Evolutionary conservation across 2,329 filamentous ascomycete genomes (phyloP).

Genomic region (Fusarium papillatum): DNA sequence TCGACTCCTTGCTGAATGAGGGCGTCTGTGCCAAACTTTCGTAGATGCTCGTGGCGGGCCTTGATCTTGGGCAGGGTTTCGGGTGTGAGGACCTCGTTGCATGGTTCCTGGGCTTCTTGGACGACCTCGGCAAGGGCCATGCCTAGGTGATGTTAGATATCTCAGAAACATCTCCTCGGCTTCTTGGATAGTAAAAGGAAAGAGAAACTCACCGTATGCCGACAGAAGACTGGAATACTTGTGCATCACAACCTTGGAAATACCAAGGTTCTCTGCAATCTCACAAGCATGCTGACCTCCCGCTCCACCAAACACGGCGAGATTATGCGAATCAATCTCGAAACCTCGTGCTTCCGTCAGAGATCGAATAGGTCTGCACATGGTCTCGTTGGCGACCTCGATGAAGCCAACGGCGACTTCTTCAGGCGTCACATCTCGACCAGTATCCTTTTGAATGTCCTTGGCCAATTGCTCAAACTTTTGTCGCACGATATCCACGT

Average conservation of each 20-base stretch:
- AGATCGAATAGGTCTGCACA: slow-evolving; percentile 75
- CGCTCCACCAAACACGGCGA: slow-evolving; percentile 47
- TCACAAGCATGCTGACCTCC: slow-evolving; percentile 58
- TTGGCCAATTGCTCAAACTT: slow-evolving; percentile 57
- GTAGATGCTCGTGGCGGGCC: slow-evolving; percentile 28
- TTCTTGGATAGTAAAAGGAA: neutral
- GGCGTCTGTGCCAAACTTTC: slow-evolving; percentile 48
- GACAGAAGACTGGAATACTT: slow-evolving; percentile 60
- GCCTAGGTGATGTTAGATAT: slow-evolving; percentile 37
- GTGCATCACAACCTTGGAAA: slow-evolving; percentile 56
- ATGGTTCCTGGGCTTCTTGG: slow-evolving; percentile 52
- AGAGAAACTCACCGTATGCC: slow-evolving; percentile 52
- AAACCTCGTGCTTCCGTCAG: slow-evolving; percentile 42
- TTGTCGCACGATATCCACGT: slow-evolving; percentile 52
- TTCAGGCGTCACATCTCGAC: slow-evolving; percentile 29
- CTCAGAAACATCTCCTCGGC: neutral
- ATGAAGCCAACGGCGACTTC: slow-evolving; percentile 75
- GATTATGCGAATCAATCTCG: slow-evolving; percentile 36
- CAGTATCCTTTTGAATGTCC: slow-evolving; percentile 28
- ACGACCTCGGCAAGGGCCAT: slow-evolving; percentile 60
- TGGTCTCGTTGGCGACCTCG: slow-evolving; percentile 80
- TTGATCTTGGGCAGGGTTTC: slow-evolving; percentile 37
- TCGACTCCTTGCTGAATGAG: slow-evolving; percentile 50
- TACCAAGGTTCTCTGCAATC: slow-evolving; percentile 55
- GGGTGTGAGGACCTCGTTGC: slow-evolving; percentile 42